phyloP scores from a whole-genome alignment of 140 eudicot species.

The Bidens hawaiensis region DNA sequence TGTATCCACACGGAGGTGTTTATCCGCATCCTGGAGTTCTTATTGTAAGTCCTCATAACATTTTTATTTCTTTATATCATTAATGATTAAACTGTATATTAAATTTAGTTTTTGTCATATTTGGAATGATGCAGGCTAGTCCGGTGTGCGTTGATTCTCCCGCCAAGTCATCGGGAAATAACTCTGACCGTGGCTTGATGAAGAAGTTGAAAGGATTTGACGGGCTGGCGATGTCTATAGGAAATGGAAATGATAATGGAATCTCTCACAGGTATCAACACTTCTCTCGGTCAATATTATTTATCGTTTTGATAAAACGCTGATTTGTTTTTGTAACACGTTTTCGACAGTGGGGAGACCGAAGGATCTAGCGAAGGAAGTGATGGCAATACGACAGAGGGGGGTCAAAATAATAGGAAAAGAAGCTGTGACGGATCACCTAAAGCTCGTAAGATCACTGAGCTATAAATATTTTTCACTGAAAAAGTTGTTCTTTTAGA shows the following conservation, averaged over 20 bases:
- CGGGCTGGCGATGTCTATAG: constrained; percentile 88
- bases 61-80: not conserved
- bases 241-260: constrained; percentile 51
- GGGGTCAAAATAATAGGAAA: constrained; percentile 50
- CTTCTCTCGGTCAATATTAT: too few relatives aligned
- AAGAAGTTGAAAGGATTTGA: constrained; percentile 83
- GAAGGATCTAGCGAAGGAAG: constrained; percentile 94
- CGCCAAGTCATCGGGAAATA: constrained; percentile 75
- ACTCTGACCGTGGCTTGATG: constrained; percentile 58
- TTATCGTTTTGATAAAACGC: not conserved
- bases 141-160: constrained; percentile 77
- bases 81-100: too few relatives aligned
- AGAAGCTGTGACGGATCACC: constrained; percentile 71
- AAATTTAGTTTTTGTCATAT: constrained; percentile 9
- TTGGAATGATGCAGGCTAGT: constrained; percentile 43
- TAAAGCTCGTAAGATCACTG: constrained; percentile 41
- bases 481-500: not conserved
- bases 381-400: constrained; percentile 65
- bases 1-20: constrained; percentile 93
- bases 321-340: too few relatives aligned
- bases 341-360: constrained; percentile 65
- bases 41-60: constrained; percentile 46
- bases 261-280: constrained; percentile 76
- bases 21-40: constrained; percentile 92
- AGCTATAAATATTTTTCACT: not conserved